Evolutionary conservation across 805 yeast genomes (phyloP), one percentile per base, ranked within the genome.

Genomic region (Cyberlindnera bimundalis): DNA sequence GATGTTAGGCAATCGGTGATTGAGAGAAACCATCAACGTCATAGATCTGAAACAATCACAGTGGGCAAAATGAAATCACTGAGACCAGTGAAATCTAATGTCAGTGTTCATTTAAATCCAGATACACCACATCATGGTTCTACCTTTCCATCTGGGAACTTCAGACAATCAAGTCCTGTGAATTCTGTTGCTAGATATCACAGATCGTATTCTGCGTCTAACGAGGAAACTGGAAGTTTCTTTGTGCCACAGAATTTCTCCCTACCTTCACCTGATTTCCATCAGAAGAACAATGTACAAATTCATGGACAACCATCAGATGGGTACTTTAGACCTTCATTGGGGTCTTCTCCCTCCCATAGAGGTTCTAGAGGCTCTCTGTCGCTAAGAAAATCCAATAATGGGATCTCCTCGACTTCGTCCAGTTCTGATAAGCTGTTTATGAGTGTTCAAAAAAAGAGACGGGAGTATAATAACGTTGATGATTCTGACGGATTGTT

Each of bases 401-500:
- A 12, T 18, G 26, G 29, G n/a, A 4, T 29, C 16, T 29, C 29
- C 10, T 43, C 50, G 3, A 40, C 37, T 2, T 43, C 49, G 2
- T 39, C 49, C 18, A 43, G 48, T 16, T 39, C 51, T 6, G 49
- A 45, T 6, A 38, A 23, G n/a, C 29, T 47, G 25, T 44, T 44
- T 36, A 40, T 45, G 26, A 39, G 31, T 14, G 43, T 45, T 9
- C 40, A 36, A 11, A 44, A 35, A 9, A 44, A 42, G 26, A 31
- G 26, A 23, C n/a, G 34, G 19, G 16, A 29, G 7, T 51, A 28
- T 28, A 39, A 29, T 10, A 55, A 55, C 19, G 42, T 55, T 29
- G 53, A 55, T 39, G 42, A 35, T 12, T 26, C 41, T 16, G 59
- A 55, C 44, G 59, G 59, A 2, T 29, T 53, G 28, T 55, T 53